These are phyloP conservation scores for Plasmodium knowlesi DNA, from an alignment of 169 alveolate species.

Conservation along the genomic window DNA sequence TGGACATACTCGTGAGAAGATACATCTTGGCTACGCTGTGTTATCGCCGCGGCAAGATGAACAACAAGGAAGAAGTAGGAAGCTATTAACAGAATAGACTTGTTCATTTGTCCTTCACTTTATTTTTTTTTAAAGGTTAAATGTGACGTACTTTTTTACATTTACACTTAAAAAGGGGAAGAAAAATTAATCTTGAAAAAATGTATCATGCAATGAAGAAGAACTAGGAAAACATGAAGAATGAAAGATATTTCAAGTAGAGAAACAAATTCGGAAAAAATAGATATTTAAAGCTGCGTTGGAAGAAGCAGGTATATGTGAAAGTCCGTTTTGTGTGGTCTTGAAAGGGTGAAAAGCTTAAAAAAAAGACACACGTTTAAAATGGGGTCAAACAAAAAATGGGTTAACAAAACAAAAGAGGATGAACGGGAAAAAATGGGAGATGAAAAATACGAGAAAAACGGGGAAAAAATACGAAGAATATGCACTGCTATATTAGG, in stretches of 20 bases:
- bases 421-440: conserved; percentile 10
- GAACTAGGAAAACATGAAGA: conserved; percentile 3
- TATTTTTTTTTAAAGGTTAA: conserved; percentile 23
- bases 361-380: conserved; percentile 9
- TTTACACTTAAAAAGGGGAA: conserved; percentile 35
- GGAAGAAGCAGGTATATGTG: not conserved
- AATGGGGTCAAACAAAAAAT: not conserved
- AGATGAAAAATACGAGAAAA: not conserved
- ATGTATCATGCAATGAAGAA: conserved; percentile 27
- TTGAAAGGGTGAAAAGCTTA: conserved; percentile 2
- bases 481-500: conserved; percentile 16
- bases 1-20: conserved; percentile 9
- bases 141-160: not conserved
- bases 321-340: not conserved
- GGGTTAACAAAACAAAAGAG: not conserved
- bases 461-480: conserved; percentile 1
- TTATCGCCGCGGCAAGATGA: conserved; percentile 13
- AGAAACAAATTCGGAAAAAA: conserved; percentile 16
- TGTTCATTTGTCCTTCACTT: conserved; percentile 58
- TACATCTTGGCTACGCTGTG: conserved; percentile 33
- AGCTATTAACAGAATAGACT: conserved; percentile 35
- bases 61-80: conserved; percentile 37
- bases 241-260: conserved; percentile 33
- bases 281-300: conserved; percentile 5
- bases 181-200: not conserved